A percentile compares a stretch with the other conserved stretches of the same genome.
Conservation (phyloP, 164 flowering plant genomes). For the Saururus chinensis region DNA sequence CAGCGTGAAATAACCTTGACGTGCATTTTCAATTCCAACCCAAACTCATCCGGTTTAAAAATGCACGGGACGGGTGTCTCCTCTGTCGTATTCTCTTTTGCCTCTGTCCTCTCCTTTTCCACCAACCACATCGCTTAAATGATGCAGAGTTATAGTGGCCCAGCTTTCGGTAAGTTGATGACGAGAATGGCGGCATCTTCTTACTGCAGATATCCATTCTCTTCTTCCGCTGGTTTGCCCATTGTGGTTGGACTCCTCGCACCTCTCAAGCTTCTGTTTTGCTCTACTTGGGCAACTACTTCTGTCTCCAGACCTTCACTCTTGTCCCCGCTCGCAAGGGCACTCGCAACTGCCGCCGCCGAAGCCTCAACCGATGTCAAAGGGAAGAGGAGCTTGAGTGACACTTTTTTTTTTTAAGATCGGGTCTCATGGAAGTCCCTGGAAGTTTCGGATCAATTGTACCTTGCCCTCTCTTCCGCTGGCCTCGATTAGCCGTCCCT, state of each 20-base stretch:
- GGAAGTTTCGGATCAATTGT: constrained; percentile 53
- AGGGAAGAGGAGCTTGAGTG: background rate
- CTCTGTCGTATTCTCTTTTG: no score
- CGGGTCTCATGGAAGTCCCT: constrained; percentile 65
- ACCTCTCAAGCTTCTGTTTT: background rate
- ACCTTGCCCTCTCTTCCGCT: constrained; percentile 37
- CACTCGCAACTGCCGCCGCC: background rate
- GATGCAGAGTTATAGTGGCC: no score
- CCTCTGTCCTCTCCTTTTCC: no score
- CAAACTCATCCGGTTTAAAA: no score
- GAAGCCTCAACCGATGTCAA: background rate
- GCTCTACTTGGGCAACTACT: background rate
- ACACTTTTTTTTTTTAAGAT: constrained; percentile 49
- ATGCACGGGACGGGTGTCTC: no score
- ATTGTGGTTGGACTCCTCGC: background rate
- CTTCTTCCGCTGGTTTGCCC: background rate
- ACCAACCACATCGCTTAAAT: background rate
- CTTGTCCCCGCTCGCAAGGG: background rate
- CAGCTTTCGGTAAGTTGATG: no score
- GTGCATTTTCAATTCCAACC: no score
- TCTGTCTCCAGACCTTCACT: background rate
- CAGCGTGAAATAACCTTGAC: no score
- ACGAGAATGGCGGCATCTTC: background rate
- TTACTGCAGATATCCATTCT: no score
- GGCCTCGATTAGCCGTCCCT: constrained; percentile 69